Base-by-base conservation (phyloP, 495 filamentous ascomycete genomes). In the Cercophora newfieldiana region DNA sequence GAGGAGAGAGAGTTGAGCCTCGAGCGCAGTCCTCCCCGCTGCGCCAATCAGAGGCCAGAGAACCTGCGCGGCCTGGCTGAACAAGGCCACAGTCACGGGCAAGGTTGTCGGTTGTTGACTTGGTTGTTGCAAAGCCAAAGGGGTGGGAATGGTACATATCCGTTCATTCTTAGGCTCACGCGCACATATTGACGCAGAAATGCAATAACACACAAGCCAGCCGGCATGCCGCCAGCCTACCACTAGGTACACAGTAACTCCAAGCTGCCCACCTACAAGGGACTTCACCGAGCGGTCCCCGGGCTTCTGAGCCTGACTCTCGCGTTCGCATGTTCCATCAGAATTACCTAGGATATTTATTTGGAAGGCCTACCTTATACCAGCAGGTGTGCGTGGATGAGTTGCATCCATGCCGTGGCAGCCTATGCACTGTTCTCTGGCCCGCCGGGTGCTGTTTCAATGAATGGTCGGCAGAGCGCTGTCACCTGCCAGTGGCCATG, bases 1-100 rank as follows among this genome's bases (percentile, higher is more conserved):
- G 47, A 19, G 33, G 21, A 19, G 28, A 63, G 10, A 37, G 54
- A 63, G 50, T 63, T 63, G 61, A 63, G 61, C 61, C 61, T 63
- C 61, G 61, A 63, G 19, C 12, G 28, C 44, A 24, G 22, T 30
- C 59, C 26, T 50, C 5, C 47, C 47, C 18, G 7, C 21, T 50
- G 21, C 22, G 22, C 59, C 18, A 61, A 61, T 61, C 59, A 61
- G n/a, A 50, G 10, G 18, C 26, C 18, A 7, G 5, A 6, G 16
- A 57, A 57, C 54, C 54, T 57, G 54, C 26, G 54, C 24, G 28
- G 30, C 10, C 21, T 24, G 21, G 21, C 18, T 22, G 21, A 51
- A n/a, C n/a, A n/a, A n/a, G n/a, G n/a, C n/a, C n/a, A n/a, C n/a
- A n/a, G n/a, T n/a, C n/a, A n/a, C n/a, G 48, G 48, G 21, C 18